Base-by-base conservation (phyloP, 2,329 filamentous ascomycete genomes). In the Fusarium sp. region DNA sequence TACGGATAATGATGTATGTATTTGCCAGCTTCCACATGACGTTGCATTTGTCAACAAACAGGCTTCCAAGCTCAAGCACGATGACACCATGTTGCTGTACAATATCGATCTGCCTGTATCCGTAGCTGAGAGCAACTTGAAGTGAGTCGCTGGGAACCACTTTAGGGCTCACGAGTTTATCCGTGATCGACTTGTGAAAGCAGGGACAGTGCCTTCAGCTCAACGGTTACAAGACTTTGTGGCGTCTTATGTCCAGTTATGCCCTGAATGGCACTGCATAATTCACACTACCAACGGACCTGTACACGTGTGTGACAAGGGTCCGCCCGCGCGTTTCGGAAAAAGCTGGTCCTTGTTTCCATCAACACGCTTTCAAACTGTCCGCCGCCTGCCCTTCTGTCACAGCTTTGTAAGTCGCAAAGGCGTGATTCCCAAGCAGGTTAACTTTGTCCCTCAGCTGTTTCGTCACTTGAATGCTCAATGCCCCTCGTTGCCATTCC, bases 241-340 rank as follows among this genome's bases (percentile, higher is more conserved):
- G 55, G 66, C 66, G 60, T 51, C 44, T 70, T 69, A 62, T 69
- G 66, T 51, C 66, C 50, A 69, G 46, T 69, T 69, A 69, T 69
- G 66, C 65, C 66, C 58, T 68, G 49, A 44, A 59, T 57, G 68
- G 64, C 38, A 51, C 40, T 66, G 67, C 68, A 70, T 62, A 70
- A 69, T 43, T 61, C 30, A 59, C 59, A 59, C 59, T 59, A 59
- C 34, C 44, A 59, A 57, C 59, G 24, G 66, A 51, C 57, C 49
- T 66, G 66, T 62, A 75, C 71, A 75, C 70, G 73, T 73, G 71
- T 75, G 65, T 56, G 53, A 59, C 68, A 71, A 67, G 67, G 73
- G 62, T 63, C 50, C 32, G 43, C 29, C 34, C 43, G 53, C 44
- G 63, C 47, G 72, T 74, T 73, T 75, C 73, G 69, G 59, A 68